Percentiles rank a stretch among this genome's conserved stretches.
Conservation (phyloP, 2,329 filamentous ascomycete species). For the Colletotrichum scovillei region DNA sequence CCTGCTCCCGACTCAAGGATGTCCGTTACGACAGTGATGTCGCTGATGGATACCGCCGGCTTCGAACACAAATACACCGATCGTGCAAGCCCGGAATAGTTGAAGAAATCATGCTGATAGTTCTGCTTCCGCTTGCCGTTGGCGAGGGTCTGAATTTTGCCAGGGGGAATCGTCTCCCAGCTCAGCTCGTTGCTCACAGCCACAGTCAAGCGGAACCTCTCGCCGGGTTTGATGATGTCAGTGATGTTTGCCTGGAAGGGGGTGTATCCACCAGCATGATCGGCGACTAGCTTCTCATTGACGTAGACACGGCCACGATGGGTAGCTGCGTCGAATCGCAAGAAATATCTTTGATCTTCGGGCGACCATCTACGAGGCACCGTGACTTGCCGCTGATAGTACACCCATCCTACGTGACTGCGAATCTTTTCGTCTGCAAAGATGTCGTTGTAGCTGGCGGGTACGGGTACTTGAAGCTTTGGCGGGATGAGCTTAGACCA, state of each 20-base stretch:
- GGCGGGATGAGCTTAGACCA: conserved; percentile 42
- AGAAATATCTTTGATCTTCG: conserved; percentile 32
- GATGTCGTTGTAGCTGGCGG: conserved; percentile 42
- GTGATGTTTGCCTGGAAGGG: conserved; percentile 43
- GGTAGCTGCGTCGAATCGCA: conserved; percentile 43
- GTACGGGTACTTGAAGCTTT: conserved; percentile 38
- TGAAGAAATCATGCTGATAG: conserved; percentile 46
- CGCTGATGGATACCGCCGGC: conserved; percentile 37
- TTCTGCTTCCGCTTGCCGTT: conserved; percentile 39
- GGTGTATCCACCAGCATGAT: conserved; percentile 43
- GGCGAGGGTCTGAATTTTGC: conserved; percentile 21
- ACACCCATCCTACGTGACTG: conserved; percentile 45
- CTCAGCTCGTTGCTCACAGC: conserved; percentile 45
- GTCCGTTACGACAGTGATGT: conserved; percentile 40
- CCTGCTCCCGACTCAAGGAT: conserved; percentile 31
- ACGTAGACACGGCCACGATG: conserved; percentile 43
- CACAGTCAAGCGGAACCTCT: conserved; percentile 43
- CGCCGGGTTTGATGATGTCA: conserved; percentile 35
- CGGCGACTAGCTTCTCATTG: conserved; percentile 40
- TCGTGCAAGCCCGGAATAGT: conserved; percentile 43
- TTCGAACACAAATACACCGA: conserved; percentile 43
- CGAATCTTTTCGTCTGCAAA: conserved; percentile 39
- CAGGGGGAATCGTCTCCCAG: conserved; percentile 44
- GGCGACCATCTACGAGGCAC: conserved; percentile 39
- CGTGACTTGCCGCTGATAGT: conserved; percentile 42